phyloP scores from a whole-genome alignment of 2,329 filamentous ascomycete genomes.

The Penicillium brevicompactum region DNA sequence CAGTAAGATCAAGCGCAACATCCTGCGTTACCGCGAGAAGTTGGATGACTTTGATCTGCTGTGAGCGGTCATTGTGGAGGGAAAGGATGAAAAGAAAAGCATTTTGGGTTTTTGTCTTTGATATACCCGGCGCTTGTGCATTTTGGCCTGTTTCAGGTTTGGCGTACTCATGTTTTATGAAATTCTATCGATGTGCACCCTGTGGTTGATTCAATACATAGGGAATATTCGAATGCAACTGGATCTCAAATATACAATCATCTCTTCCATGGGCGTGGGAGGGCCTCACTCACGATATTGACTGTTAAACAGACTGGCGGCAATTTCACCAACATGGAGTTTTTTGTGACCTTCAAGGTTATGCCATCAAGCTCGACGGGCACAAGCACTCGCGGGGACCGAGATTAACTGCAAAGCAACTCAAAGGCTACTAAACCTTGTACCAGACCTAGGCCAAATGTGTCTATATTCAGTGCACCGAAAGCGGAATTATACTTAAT shows the following conservation, averaged over 20 bases:
- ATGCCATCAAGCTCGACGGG: too few relatives aligned
- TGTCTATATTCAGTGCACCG: too few relatives aligned
- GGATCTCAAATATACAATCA: not conserved
- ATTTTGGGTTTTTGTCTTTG: slow-evolving; percentile 24
- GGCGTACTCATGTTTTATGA: slow-evolving; percentile 12
- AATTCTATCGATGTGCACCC: slow-evolving; percentile 3
- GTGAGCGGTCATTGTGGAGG: slow-evolving; percentile 44
- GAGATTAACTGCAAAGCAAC: too few relatives aligned
- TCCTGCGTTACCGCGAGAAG: slow-evolving; percentile 92
- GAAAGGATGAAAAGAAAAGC: slow-evolving; percentile 20
- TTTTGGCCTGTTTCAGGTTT: slow-evolving; percentile 13
- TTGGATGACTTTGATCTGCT: slow-evolving; percentile 93
- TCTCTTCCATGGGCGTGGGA: not conserved
- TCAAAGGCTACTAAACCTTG: too few relatives aligned
- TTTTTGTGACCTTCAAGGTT: too few relatives aligned
- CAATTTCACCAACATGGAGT: too few relatives aligned
- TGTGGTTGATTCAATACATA: not conserved
- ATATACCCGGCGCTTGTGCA: slow-evolving; percentile 31
- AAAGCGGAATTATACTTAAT: not conserved
- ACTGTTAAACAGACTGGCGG: not conserved
- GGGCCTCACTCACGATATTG: not conserved
- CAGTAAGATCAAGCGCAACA: slow-evolving; percentile 95
- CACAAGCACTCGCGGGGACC: too few relatives aligned
- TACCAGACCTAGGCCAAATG: too few relatives aligned
- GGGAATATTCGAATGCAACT: not conserved